Base-by-base conservation (phyloP, 805 yeast genomes). In the Barnettozyma wickerhamii region DNA sequence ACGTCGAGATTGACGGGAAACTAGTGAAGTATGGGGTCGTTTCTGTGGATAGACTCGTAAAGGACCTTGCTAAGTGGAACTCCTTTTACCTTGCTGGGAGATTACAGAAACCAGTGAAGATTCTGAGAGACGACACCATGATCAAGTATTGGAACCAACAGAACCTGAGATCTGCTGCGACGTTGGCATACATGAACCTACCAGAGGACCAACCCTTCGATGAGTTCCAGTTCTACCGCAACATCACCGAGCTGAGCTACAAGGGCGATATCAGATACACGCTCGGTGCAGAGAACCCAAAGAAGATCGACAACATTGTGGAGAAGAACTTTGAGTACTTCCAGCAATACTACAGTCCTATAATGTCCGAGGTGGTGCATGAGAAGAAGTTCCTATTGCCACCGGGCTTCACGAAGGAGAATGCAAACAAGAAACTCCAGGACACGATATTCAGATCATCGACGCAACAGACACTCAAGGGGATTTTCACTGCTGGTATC, bases 11-110 rank as follows among this genome's bases (percentile, higher is more conserved):
- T 40, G 69, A 74, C 40, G 76, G 79, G 9, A 62, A 68, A 28
- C 59, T 74, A 38, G 76, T 91, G 33, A 93, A 93, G 58, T 93
- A 93, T 57, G 99, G 99, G 12, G 81, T 89, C 10, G 82, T 89
- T 2, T 79, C 87, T 5, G 69, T 75, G 47, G 72, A 75, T 18
- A 71, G 71, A 9, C 63, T 87, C 17, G 62, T 79, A 29, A 68
- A 68, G 28, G 99, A 93, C 63, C 65, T 93, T 20, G 68, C 76
- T n/a, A 77, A 82, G 41, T 93, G 99, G 99, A 69, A 78, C 21
- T 75, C 89, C 0, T 73, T 93, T 52, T 93, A 93, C 54, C 56
- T 93, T 15, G 95, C 96, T 2, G 99, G 99, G 2, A 70, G 99
- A 47, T 66, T 93, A 43, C 99, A 93, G 53, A 93, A 93, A 55